phyloP scores from a whole-genome alignment of 441 rosid species.

The Bocquillonia castaneifolia region DNA sequence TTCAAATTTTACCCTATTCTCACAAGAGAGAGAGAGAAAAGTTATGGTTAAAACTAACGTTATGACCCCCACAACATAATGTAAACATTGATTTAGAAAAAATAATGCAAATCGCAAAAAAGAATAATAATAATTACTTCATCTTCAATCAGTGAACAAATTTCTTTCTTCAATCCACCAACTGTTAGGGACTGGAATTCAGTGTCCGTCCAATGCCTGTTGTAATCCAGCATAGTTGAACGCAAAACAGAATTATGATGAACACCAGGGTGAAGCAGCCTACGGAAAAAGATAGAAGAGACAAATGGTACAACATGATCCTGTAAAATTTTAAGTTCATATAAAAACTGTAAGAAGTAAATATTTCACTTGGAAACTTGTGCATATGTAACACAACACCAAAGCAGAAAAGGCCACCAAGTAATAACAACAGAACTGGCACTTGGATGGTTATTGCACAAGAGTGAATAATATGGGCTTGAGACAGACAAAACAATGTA shows the following conservation, averaged over 20 bases:
- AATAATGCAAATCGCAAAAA: background rate
- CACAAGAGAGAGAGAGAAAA: slow-evolving; percentile 14
- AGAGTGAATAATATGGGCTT: slow-evolving; percentile 5
- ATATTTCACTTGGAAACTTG: background rate
- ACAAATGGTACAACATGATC: slow-evolving; percentile 69
- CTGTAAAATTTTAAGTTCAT: slow-evolving; percentile 41
- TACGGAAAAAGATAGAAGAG: slow-evolving; percentile 72
- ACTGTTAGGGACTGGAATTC: slow-evolving; percentile 82
- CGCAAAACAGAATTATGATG: slow-evolving; percentile 54
- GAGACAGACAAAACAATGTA: background rate
- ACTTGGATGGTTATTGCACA: background rate
- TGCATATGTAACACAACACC: background rate
- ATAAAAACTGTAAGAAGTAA: slow-evolving; percentile 16
- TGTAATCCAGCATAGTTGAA: slow-evolving; percentile 69
- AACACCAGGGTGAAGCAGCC: slow-evolving; percentile 88
- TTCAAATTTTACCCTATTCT: slow-evolving; percentile 15
- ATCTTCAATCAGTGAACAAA: slow-evolving; percentile 66
- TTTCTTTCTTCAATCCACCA: slow-evolving; percentile 81
- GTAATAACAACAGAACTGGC: slow-evolving; percentile 7
- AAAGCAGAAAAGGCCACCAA: background rate
- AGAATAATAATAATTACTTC: slow-evolving; percentile 47
- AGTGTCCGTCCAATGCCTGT: slow-evolving; percentile 72
- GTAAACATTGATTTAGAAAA: background rate
- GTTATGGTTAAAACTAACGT: background rate
- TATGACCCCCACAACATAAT: background rate